phyloP scores from a whole-genome alignment of 768 basidiomycete species.

The Pisolithus tinctorius region DNA sequence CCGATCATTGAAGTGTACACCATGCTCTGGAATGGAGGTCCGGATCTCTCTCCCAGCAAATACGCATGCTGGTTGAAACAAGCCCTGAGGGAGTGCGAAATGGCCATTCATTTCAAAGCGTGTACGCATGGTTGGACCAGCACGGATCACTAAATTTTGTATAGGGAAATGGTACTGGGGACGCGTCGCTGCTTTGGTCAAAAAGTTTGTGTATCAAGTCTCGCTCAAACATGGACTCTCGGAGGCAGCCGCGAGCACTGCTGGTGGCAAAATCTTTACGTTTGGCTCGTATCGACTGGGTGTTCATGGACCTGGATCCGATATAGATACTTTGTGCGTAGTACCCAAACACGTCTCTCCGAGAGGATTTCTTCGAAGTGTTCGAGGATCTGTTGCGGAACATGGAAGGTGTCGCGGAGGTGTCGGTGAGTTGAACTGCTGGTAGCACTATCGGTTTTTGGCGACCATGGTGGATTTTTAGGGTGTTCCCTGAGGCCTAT shows the following conservation, averaged over 20 bases:
- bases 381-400: conserved; percentile 87
- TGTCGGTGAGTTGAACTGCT: conserved; percentile 59
- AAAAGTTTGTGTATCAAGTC: conserved; percentile 85
- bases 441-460: neutral
- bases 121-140: conserved; percentile 1
- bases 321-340: conserved; percentile 98
- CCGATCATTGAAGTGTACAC: conserved; percentile 7
- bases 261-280: conserved; percentile 98
- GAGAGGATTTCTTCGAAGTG: conserved; percentile 91
- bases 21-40: neutral
- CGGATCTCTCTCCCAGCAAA: neutral
- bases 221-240: conserved; percentile 77
- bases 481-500: conserved; percentile 96
- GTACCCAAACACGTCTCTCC: conserved; percentile 93
- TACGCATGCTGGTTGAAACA: neutral
- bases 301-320: conserved; percentile 90
- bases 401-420: conserved; percentile 77
- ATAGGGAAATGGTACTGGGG: conserved; percentile 93
- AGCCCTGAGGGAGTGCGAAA: neutral
- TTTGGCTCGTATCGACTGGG: conserved; percentile 98
- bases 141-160: conserved; percentile 17
- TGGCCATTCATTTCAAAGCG: neutral
- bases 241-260: conserved; percentile 78
- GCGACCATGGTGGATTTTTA: conserved; percentile 25
- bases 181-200: conserved; percentile 81